phyloP scores from a whole-genome alignment of 2,329 filamentous ascomycete species.

The Cladosporium sp. region DNA sequence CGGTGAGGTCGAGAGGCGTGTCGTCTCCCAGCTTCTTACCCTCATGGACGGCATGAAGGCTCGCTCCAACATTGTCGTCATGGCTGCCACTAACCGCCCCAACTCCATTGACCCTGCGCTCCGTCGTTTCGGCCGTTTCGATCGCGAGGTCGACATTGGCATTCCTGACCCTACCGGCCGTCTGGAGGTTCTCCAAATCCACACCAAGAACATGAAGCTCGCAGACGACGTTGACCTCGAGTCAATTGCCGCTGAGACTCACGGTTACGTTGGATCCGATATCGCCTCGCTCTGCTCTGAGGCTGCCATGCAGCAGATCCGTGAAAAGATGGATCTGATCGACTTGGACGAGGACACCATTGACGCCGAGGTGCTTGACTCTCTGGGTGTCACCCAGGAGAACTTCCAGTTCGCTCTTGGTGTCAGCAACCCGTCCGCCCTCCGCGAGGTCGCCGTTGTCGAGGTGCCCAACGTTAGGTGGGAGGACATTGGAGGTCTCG shows the following conservation, averaged over 20 bases:
- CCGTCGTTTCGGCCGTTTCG: constrained; percentile 96
- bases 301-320: constrained; percentile 99
- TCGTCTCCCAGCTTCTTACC: constrained; percentile 93
- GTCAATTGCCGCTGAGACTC: constrained; percentile 94
- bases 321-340: constrained; percentile 99
- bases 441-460: constrained; percentile 97
- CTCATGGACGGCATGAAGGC: constrained; percentile 99
- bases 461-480: constrained; percentile 99
- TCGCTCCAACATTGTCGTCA: constrained; percentile 96
- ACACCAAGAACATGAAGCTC: constrained; percentile 99
- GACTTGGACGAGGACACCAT: constrained; percentile 99
- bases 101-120: constrained; percentile 98
- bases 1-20: constrained; percentile 96
- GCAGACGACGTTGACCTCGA: constrained; percentile 95
- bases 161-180: constrained; percentile 97
- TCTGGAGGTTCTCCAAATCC: constrained; percentile 98
- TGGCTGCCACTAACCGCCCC: constrained; percentile 97
- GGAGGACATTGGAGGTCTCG: constrained; percentile 99
- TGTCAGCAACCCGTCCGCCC: constrained; percentile 96
- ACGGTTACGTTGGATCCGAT: constrained; percentile 99
- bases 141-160: constrained; percentile 97
- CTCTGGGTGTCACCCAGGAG: constrained; percentile 97
- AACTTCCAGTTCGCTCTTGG: constrained; percentile 99
- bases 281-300: constrained; percentile 97
- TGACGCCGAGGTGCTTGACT: constrained; percentile 96